Conservation (phyloP, 345 rosid species). For the Alliaria petiolata region DNA sequence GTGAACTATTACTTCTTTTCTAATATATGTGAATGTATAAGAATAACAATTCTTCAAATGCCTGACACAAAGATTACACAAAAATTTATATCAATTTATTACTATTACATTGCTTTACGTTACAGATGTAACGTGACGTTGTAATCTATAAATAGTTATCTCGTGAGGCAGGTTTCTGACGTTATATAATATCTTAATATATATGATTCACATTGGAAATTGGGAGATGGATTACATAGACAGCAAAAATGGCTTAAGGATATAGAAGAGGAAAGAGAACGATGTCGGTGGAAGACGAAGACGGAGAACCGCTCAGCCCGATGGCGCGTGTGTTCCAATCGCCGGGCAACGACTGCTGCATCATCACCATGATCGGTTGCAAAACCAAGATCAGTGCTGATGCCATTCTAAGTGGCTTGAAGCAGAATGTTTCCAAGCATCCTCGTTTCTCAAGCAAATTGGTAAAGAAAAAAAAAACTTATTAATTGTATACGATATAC, state of each 20-base stretch:
- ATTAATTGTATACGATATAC: no score
- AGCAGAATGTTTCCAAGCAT: constrained; percentile 50
- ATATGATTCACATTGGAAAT: not conserved
- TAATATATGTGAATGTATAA: no score
- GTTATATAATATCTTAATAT: no score
- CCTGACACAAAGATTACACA: no score
- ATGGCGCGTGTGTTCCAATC: constrained; percentile 43
- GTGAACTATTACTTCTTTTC: no score
- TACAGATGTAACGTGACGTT: no score
- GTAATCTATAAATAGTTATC: not conserved
- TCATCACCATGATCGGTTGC: constrained; percentile 48
- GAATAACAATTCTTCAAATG: no score
- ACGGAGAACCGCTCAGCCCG: constrained; percentile 45
- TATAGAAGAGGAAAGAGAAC: not conserved
- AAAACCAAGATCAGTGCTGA: constrained; percentile 37
- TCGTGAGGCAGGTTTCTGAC: not conserved
- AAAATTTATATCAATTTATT: no score
- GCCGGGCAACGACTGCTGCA: constrained; percentile 40
- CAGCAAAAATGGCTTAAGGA: no score
- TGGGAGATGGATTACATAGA: not conserved
- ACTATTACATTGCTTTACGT: no score
- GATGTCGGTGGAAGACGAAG: not conserved
- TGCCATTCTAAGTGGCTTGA: constrained; percentile 36
- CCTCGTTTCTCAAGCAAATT: constrained; percentile 75
- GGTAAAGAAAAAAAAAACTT: not conserved